A percentile compares a stretch with the other conserved stretches of the same genome.
phyloP scores from a whole-genome alignment of 352 stramenopile species.

The Peronospora destructor region DNA sequence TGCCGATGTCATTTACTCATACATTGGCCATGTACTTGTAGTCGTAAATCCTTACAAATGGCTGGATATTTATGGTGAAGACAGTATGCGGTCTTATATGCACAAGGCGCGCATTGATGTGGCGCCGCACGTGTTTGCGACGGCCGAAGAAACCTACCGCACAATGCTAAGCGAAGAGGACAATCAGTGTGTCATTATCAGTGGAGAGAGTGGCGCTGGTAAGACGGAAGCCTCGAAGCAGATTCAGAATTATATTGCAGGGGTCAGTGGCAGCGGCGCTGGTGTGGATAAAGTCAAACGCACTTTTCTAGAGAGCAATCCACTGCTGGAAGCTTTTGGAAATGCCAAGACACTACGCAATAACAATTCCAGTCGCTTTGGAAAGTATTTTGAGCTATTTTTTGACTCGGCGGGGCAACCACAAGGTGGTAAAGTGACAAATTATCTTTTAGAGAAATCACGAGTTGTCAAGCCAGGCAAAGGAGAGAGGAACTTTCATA shows the following conservation, averaged over 20 bases:
- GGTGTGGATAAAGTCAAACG: conserved; percentile 86
- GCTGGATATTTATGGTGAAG: conserved; percentile 84
- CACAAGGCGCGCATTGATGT: conserved; percentile 86
- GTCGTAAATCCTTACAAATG: conserved; percentile 88
- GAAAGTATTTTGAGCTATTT: conserved; percentile 93
- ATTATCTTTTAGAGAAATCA: conserved; percentile 91
- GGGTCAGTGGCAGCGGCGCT: conserved; percentile 64
- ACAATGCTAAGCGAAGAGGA: conserved; percentile 86
- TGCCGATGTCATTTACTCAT: conserved; percentile 83
- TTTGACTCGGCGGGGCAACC: conserved; percentile 84
- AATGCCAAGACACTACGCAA: conserved; percentile 94
- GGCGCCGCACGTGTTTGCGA: conserved; percentile 80
- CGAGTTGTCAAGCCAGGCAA: conserved; percentile 80
- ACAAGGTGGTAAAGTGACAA: conserved; percentile 86
- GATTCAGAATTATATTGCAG: conserved; percentile 88
- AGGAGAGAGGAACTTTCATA: conserved; percentile 91
- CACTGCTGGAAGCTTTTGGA: conserved; percentile 93
- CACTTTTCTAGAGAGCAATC: conserved; percentile 91
- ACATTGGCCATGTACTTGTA: conserved; percentile 85
- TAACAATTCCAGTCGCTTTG: conserved; percentile 93
- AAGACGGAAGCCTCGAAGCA: conserved; percentile 88
- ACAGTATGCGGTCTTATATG: conserved; percentile 72
- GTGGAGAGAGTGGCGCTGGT: conserved; percentile 73
- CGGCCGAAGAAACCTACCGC: conserved; percentile 80
- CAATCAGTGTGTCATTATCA: conserved; percentile 89